Conservation (phyloP, 2,329 filamentous ascomycete genomes). For the Venturiaceae sp. region DNA sequence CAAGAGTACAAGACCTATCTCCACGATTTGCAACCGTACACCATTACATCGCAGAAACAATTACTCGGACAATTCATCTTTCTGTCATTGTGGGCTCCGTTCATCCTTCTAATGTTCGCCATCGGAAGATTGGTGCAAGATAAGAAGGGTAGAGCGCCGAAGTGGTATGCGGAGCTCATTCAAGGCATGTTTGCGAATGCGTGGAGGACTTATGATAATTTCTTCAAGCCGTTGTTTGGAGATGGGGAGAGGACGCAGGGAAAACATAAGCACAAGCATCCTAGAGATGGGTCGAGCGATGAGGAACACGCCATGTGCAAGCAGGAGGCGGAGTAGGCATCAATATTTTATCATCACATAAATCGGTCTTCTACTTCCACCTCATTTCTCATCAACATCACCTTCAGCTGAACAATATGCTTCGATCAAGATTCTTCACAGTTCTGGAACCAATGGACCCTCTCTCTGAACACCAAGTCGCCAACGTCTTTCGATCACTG, state of each 20-base stretch:
- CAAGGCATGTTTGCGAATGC: slow-evolving; percentile 44
- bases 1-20: slow-evolving; percentile 69
- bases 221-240: slow-evolving; percentile 63
- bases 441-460: too few relatives aligned
- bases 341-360: too few relatives aligned
- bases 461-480: too few relatives aligned
- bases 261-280: not conserved
- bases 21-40: slow-evolving; percentile 58
- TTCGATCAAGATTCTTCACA: too few relatives aligned
- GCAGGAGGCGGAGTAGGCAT: not conserved
- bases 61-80: slow-evolving; percentile 55
- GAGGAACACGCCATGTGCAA: not conserved
- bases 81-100: slow-evolving; percentile 47
- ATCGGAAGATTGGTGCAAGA: slow-evolving; percentile 46
- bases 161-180: slow-evolving; percentile 50
- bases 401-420: too few relatives aligned
- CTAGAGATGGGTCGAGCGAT: not conserved
- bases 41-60: slow-evolving; percentile 57
- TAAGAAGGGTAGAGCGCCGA: slow-evolving; percentile 56
- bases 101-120: slow-evolving; percentile 41
- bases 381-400: too few relatives aligned
- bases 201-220: slow-evolving; percentile 56
- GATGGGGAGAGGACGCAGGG: slow-evolving; percentile 64
- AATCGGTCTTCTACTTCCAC: too few relatives aligned
- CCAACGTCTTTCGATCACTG: too few relatives aligned